Conservation (phyloP, 257 asterid genomes). For the Verbena officinalis region DNA sequence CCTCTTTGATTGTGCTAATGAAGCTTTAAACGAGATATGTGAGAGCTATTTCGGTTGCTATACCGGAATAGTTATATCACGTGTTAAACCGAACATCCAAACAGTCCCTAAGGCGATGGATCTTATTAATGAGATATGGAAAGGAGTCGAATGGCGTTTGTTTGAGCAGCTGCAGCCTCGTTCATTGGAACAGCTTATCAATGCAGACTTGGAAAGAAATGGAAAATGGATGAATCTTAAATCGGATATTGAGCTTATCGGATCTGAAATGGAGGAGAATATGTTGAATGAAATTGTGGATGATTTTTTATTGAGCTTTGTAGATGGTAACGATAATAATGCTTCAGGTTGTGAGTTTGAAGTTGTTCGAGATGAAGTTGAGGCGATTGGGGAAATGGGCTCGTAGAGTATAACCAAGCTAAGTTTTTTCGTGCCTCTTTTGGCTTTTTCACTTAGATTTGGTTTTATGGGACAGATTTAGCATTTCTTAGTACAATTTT, state of each 20-base stretch:
- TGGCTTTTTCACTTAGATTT: conserved; percentile 21
- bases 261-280: conserved; percentile 59
- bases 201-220: conserved; percentile 55
- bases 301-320: conserved; percentile 48
- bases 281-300: conserved; percentile 67
- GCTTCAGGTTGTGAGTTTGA: conserved; percentile 22
- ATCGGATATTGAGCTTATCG: conserved; percentile 50
- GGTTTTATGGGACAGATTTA: conserved; percentile 21
- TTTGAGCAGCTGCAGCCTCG: conserved; percentile 42
- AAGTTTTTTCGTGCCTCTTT: conserved; percentile 1
- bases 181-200: conserved; percentile 73
- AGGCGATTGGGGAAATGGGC: conserved; percentile 31
- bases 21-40: conserved; percentile 66
- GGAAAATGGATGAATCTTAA: conserved; percentile 66
- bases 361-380: conserved; percentile 30
- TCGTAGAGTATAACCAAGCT: conserved; percentile 25
- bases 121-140: conserved; percentile 83
- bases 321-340: too few species aligned
- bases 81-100: conserved; percentile 36
- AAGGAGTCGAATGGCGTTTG: conserved; percentile 58
- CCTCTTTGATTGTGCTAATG: conserved; percentile 83
- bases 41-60: conserved; percentile 59
- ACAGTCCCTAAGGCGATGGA: conserved; percentile 73
- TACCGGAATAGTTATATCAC: conserved; percentile 39
- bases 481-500: conserved; percentile 26